Base-by-base conservation (phyloP, 2,329 filamentous ascomycete species). In the Verticillium longisporum region DNA sequence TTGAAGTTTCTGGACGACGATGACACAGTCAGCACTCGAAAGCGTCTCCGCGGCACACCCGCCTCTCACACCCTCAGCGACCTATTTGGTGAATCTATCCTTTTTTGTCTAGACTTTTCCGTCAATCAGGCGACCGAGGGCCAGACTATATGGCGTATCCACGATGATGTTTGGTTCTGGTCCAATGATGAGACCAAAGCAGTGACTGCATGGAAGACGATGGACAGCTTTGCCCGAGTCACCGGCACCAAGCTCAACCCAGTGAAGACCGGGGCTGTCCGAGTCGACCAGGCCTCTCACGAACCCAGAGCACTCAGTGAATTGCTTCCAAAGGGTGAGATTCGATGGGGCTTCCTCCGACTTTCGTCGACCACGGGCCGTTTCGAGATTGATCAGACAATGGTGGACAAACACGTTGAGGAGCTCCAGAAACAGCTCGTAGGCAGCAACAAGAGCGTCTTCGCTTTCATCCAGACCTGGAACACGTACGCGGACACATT, bases 121-220 rank as follows among this genome's bases (percentile, higher is more conserved):
- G 79, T 89, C 60, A 89, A 88, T 61, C 80, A 83, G 62, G 72
- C 75, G 1, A 85, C 86, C 0, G 66, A 72, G 6, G 85, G 85
- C 0, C 73, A 75, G 1, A 75, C 78, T n/a, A 71, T 89, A 11
- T 86, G 86, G 69, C 82, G 87, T 13, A 75, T 88, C 38, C 81
- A 67, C 6, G 87, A 88, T 64, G 85, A 89, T 64, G 77, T 88
- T 58, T 89, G 86, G 86, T 85, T 88, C 68, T 89, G 86, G 85
- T 67, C 77, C 65, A 80, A 81, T 9, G 76, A 83, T 6, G 80
- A 86, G 56, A 64, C 74, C 3, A 76, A 74, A 2, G 83, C 81
- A n/a, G 76, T 80, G 26, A 76, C 79, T 54, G 86, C 83, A 0
- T 91, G 87, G 88, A 68, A 78, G 18, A 77, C 82, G 0, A 78